Base-by-base conservation (phyloP, 768 basidiomycete species). In the Lactarius trivialis region DNA sequence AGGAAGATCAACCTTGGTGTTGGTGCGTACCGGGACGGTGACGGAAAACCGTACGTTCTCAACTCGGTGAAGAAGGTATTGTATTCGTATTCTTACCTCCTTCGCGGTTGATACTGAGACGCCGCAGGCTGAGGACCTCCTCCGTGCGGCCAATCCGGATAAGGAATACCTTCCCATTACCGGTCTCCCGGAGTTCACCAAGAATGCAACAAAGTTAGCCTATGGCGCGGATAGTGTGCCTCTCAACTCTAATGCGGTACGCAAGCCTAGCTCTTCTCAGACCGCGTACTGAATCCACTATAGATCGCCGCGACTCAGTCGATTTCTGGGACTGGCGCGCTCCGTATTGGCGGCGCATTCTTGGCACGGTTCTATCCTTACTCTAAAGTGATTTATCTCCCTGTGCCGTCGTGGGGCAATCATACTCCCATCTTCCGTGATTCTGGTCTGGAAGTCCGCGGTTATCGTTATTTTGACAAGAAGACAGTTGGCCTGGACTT, bases 1-100 rank as follows among this genome's bases (percentile, higher is more conserved):
- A 85, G 86, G 67, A 98, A 98, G 76, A 96, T 99, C 71, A 99
- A 98, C 77, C 81, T 99, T 61, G 97, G 97, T 71, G 97, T 98
- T 67, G 97, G 97, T 70, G 91, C 93, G 50, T 98, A 94, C 81
- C 84, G 97, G 63, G 94, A 99, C 69, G 91, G 85, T 66, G 80
- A 88, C 58, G 97, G 97, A 60, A 98, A 97, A 77, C 96, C 96
- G 6, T 98, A 94, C 73, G 86, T 99, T 59, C 79, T 99, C 60
- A 86, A 82, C 51, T 85, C 86, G 48, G 97, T 99, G 39, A 85
- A 89, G 74, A 92, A 93, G 83, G 93, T 88, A 52, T 33, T 30
- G 39, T 19, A 19, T 7, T 21, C 9, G 9, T 17, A 17, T 37
- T 37, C 19, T 24, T 33, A 56, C 68, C 54, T 41, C 24, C 30